Conservation (phyloP, 495 filamentous ascomycete genomes). For the Delitschia confertaspora region DNA sequence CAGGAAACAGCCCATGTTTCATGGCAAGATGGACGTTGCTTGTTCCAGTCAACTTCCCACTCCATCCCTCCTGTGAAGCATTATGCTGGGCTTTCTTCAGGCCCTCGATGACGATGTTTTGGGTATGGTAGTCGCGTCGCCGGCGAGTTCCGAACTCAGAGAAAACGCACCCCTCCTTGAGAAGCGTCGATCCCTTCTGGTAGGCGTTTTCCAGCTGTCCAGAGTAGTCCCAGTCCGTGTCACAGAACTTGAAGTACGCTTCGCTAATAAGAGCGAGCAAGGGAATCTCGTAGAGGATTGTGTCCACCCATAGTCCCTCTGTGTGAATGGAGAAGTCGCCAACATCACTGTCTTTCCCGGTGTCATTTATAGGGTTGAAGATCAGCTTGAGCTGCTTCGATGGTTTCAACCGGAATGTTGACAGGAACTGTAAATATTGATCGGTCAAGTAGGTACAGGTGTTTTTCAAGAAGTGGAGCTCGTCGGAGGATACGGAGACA, state of each 20-base stretch:
- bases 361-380: constrained; percentile 58
- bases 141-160: constrained; percentile 91
- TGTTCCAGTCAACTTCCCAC: constrained; percentile 72
- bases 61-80: constrained; percentile 42
- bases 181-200: constrained; percentile 63
- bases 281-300: constrained; percentile 96
- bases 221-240: constrained; percentile 78
- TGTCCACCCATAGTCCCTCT: constrained; percentile 82
- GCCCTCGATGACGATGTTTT: constrained; percentile 82
- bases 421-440: constrained; percentile 70
- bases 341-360: constrained; percentile 55
- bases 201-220: constrained; percentile 77
- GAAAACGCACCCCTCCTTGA: constrained; percentile 75
- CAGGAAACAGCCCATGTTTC: constrained; percentile 69
- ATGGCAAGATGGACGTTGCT: constrained; percentile 97
- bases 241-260: constrained; percentile 92
- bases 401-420: constrained; percentile 69
- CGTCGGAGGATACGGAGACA: constrained; percentile 65
- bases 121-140: constrained; percentile 86
- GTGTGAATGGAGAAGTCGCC: constrained; percentile 68
- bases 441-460: constrained; percentile 75
- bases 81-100: constrained; percentile 64
- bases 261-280: constrained; percentile 85
- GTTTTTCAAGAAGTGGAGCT: constrained; percentile 65
- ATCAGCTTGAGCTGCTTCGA: constrained; percentile 64